A percentile compares a stretch with the other conserved stretches of the same genome.
These are phyloP conservation scores for Pyrenochaeta sp. DNA, from an alignment of 2,329 filamentous ascomycete species.

Conservation along the genomic window DNA sequence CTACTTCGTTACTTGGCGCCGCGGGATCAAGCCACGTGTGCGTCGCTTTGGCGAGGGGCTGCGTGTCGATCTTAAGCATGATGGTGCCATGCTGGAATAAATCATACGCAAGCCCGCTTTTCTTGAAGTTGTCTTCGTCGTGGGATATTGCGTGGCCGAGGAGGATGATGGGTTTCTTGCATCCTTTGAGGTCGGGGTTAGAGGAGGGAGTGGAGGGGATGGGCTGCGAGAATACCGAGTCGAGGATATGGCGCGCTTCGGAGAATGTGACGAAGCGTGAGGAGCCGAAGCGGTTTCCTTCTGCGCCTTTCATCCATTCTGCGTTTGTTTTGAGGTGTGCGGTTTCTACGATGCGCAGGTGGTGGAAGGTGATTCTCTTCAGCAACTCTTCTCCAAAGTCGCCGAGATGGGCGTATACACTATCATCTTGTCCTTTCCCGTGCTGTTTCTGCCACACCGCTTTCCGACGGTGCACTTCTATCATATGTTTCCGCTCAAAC, in stretches of 20 bases:
- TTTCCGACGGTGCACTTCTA: neutral
- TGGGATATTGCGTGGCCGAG: conserved; percentile 25
- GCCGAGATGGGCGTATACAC: conserved; percentile 3
- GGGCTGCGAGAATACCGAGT: conserved; percentile 13
- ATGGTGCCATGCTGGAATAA: conserved; percentile 8
- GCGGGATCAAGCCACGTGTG: conserved; percentile 2
- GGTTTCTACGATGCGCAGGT: conserved; percentile 26
- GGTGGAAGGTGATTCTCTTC: conserved; percentile 23
- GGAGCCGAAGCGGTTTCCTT: conserved; percentile 27
- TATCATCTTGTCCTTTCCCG: neutral
- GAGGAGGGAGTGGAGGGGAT: conserved; percentile 5
- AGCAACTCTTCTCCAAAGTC: conserved; percentile 18
- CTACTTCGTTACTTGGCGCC: conserved; percentile 10
- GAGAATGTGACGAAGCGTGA: conserved; percentile 18
- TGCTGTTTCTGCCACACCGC: neutral
- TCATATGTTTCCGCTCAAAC: conserved; percentile 12
- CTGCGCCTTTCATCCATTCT: conserved; percentile 10
- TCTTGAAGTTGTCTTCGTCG: conserved; percentile 18
- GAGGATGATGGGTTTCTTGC: conserved; percentile 17
- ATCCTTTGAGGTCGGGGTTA: conserved; percentile 14
- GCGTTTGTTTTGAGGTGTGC: conserved; percentile 21
- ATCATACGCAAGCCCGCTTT: conserved; percentile 14
- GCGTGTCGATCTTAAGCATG: conserved; percentile 30
- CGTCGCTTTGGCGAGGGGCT: conserved; percentile 19
- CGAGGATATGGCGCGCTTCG: conserved; percentile 12